Evolutionary conservation across 2,329 filamentous ascomycete genomes (phyloP).

Genomic region (Colletotrichum salicis): DNA sequence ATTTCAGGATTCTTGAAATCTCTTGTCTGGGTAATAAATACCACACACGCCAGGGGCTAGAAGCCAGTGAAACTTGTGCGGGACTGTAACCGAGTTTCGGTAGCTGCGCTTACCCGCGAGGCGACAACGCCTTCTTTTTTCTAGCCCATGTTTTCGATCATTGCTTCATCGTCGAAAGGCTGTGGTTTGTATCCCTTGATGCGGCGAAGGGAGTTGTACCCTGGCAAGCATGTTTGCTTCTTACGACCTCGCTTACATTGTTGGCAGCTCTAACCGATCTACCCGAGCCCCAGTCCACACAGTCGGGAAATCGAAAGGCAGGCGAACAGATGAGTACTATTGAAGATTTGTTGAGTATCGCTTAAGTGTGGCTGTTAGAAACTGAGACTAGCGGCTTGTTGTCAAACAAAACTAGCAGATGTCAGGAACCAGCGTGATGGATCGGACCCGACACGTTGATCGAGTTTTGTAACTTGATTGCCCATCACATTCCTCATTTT

Average conservation of each 20-base stretch:
- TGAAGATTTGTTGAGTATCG: constrained; percentile 13
- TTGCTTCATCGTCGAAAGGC: not conserved
- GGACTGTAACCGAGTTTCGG: not conserved
- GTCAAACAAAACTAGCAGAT: not conserved
- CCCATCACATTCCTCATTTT: not conserved
- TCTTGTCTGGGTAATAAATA: constrained; percentile 9
- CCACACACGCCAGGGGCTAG: not conserved
- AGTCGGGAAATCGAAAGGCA: not conserved
- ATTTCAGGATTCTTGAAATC: constrained; percentile 12
- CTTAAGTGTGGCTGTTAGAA: constrained; percentile 14
- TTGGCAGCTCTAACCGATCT: not conserved
- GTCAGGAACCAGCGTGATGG: not conserved
- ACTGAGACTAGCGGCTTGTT: not conserved
- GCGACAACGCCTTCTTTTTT: not conserved
- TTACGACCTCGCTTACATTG: not conserved
- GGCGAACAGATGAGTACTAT: not conserved
- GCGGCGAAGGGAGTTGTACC: not conserved
- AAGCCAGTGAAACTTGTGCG: not conserved
- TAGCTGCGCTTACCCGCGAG: not conserved
- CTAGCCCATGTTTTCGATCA: not conserved
- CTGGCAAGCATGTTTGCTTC: not conserved
- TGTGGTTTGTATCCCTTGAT: not conserved
- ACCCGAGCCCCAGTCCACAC: not conserved
- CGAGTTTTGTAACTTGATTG: not conserved
- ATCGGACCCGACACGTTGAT: not conserved